phyloP scores from a whole-genome alignment of 2,329 filamentous ascomycete genomes.

The Botrytis elliptica region DNA sequence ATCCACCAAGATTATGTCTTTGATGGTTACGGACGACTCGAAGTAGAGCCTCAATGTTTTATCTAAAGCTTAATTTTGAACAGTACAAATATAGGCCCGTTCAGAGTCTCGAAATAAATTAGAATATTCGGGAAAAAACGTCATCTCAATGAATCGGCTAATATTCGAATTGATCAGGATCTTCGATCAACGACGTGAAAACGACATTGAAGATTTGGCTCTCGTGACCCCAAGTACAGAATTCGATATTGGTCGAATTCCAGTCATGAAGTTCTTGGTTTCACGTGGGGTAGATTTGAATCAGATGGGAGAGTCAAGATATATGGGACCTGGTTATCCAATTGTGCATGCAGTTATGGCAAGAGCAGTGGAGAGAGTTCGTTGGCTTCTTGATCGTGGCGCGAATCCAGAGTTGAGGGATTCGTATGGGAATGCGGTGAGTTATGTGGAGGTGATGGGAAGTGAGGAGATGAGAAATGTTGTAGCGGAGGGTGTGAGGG shows the following conservation, averaged over 20 bases:
- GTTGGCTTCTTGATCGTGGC: constrained; percentile 20
- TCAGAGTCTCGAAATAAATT: neutral
- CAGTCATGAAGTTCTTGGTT: neutral
- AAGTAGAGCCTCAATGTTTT: neutral
- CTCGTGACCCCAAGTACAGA: neutral
- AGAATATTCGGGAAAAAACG: neutral
- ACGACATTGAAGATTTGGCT: neutral
- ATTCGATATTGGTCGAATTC: neutral
- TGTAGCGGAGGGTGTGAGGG: neutral
- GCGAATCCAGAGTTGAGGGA: constrained; percentile 4
- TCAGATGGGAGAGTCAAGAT: neutral
- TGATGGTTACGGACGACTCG: too few species aligned
- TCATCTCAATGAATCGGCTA: neutral
- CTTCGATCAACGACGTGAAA: neutral
- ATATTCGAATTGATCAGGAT: neutral
- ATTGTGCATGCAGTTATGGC: neutral
- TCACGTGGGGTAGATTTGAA: neutral
- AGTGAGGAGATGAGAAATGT: neutral
- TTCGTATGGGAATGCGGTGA: neutral
- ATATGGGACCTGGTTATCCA: neutral
- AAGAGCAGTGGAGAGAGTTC: constrained; percentile 6
- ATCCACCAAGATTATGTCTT: too few species aligned
- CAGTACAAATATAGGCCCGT: neutral
- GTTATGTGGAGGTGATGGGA: neutral
- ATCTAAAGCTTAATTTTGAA: neutral